These are phyloP conservation scores for Xylaria bambusicola DNA, from an alignment of 495 filamentous ascomycete genomes.

Conservation along the genomic window DNA sequence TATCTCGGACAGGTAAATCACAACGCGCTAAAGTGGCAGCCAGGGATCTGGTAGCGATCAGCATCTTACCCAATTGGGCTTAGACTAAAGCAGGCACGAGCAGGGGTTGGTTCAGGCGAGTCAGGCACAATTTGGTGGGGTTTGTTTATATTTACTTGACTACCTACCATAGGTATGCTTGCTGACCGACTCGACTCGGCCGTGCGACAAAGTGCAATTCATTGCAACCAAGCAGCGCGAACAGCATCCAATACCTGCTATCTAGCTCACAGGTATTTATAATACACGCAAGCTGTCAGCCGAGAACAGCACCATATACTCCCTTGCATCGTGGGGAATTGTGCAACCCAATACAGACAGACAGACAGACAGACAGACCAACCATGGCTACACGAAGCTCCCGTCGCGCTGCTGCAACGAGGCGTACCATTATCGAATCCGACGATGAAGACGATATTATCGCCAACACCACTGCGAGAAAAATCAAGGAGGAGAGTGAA, in stretches of 20 bases:
- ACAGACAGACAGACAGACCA: not conserved
- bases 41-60: not conserved
- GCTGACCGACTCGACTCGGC: slow-evolving; percentile 2
- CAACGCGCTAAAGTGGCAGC: not conserved
- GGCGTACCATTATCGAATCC: slow-evolving; percentile 72
- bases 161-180: no score
- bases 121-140: slow-evolving; percentile 25
- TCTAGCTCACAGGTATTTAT: not conserved
- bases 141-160: slow-evolving; percentile 41
- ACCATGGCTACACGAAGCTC: slow-evolving; percentile 70
- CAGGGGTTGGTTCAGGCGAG: no score
- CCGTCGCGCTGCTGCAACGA: slow-evolving; percentile 66
- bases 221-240: not conserved
- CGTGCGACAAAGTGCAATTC: not conserved
- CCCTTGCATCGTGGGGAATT: no score
- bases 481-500: slow-evolving; percentile 64
- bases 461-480: slow-evolving; percentile 54
- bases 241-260: slow-evolving; percentile 1
- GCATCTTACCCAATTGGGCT: no score
- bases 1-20: no score
- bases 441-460: slow-evolving; percentile 70
- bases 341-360: not conserved
- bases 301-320: no score
- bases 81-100: no score
- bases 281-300: no score